These are phyloP conservation scores for Arxiozyma telluris DNA, from an alignment of 1,139 yeast genomes.

Conservation along the genomic window DNA sequence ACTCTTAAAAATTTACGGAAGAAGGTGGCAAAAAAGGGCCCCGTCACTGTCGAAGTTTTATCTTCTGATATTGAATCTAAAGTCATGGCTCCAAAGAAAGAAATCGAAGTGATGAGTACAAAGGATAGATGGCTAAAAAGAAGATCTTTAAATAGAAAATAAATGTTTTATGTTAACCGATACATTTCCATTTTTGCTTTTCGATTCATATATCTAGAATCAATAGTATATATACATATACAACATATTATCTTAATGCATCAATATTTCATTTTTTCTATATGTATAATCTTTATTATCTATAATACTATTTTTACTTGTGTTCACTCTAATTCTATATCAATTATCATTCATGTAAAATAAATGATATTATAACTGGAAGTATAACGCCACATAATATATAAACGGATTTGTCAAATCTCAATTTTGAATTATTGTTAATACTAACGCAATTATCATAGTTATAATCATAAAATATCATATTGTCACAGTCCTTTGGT, in stretches of 20 bases:
- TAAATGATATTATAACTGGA: constrained; percentile 24
- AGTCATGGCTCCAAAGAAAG: constrained; percentile 38
- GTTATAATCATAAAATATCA: not conserved
- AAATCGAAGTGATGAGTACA: constrained; percentile 35
- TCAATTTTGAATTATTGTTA: constrained; percentile 1
- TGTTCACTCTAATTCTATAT: not conserved
- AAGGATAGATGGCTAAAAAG: constrained; percentile 56
- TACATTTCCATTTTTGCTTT: not conserved
- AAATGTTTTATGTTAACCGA: not conserved
- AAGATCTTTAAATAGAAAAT: constrained; percentile 36
- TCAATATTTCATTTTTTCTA: not conserved
- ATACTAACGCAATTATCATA: not conserved
- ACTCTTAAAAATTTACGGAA: constrained; percentile 36
- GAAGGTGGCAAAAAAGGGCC: constrained; percentile 42
- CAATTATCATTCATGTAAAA: constrained; percentile 11
- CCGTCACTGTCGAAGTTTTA: constrained; percentile 39
- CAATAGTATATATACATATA: not conserved
- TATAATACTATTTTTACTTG: no score
- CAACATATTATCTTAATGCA: not conserved
- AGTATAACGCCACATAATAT: constrained; percentile 22
- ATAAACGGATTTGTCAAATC: constrained; percentile 19
- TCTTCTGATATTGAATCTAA: constrained; percentile 10
- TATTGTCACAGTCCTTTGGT: not conserved
- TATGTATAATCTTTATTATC: not conserved
- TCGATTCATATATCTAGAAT: not conserved